Evolutionary conservation across 2,329 filamentous ascomycete genomes (phyloP), one percentile per base, ranked within the genome.

Genomic region (Berkeleyomyces rouxiae): DNA sequence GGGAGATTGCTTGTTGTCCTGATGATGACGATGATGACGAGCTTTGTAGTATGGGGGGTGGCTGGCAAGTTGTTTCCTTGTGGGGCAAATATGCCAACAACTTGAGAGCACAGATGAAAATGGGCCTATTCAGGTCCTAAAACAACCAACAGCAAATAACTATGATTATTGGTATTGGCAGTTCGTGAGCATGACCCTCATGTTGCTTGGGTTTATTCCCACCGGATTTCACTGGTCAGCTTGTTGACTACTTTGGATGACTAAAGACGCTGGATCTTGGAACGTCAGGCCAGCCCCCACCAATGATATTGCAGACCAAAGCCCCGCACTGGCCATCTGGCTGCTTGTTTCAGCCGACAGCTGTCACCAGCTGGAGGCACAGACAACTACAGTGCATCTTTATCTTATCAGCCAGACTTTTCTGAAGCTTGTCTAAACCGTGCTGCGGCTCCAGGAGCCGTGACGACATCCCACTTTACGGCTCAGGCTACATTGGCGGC

Each of bases 391-490:
- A 33, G 11, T n/a, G n/a, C 10, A 1, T 1, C n/a, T 2, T 37
- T 59, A 59, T 59, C 58, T 59, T 59, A 59, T 59, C 58, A 37
- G 58, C 43, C 40, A 58, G 23, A 42, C 40, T 42, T 42, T 58
- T 59, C 39, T 43, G 13, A 49, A 9, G 44, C 6, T 59, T 46
- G 43, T 44, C 39, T 33, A 11, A 13, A 5, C 4, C 10, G 36
- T 7, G 11, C 33, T 7, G 37, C 16, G 9, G 55, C 11, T 7
- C 39, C 10, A 4, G 37, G 16, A 42, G 37, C 40, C 33, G n/a
- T 16, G 31, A 36, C 42, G 43, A 46, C 58, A 36, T 33, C 40
- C 40, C 6, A 31, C 23, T 59, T 33, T 33, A 11, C 57, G 39
- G 40, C 57, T 16, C 11, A 31, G 51, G 31, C 51, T 53, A 10